Percentiles rank a stretch among this genome's conserved stretches.
phyloP scores from a whole-genome alignment of 495 filamentous ascomycete genomes.

The Tuber calosporum region DNA sequence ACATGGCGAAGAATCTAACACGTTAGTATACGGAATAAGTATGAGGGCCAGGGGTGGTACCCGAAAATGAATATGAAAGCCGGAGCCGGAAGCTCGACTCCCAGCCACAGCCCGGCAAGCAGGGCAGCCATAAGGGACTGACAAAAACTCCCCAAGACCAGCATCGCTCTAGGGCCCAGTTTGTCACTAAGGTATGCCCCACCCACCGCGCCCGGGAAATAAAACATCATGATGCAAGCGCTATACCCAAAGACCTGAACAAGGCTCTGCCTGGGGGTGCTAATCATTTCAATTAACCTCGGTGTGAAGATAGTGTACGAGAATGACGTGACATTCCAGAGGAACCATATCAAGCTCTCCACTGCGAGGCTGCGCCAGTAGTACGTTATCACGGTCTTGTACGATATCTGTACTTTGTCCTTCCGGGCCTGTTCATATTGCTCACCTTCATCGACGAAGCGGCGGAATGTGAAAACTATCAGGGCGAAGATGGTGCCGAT shows the following conservation, averaged over 20 bases:
- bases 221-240: constrained; percentile 75
- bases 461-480: constrained; percentile 63
- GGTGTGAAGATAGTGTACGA: constrained; percentile 41
- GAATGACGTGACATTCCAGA: constrained; percentile 59
- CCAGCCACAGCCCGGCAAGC: constrained; percentile 69
- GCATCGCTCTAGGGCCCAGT: constrained; percentile 64
- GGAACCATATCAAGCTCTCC: constrained; percentile 81
- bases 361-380: constrained; percentile 59
- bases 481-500: constrained; percentile 74
- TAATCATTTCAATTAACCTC: constrained; percentile 40
- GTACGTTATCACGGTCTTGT: constrained; percentile 49
- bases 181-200: constrained; percentile 70
- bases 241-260: constrained; percentile 71
- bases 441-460: constrained; percentile 74
- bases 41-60: not conserved
- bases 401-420: constrained; percentile 51
- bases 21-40: constrained; percentile 40
- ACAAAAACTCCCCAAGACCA: constrained; percentile 57
- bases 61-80: constrained; percentile 32
- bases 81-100: constrained; percentile 43
- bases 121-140: constrained; percentile 79
- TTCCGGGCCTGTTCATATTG: constrained; percentile 59
- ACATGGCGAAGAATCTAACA: constrained; percentile 62
- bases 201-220: constrained; percentile 70
- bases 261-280: constrained; percentile 3